Evolutionary conservation across 768 basidiomycete genomes (phyloP), one percentile per base, ranked within the genome.

Genomic region (Hydnomerulius pinastri): DNA sequence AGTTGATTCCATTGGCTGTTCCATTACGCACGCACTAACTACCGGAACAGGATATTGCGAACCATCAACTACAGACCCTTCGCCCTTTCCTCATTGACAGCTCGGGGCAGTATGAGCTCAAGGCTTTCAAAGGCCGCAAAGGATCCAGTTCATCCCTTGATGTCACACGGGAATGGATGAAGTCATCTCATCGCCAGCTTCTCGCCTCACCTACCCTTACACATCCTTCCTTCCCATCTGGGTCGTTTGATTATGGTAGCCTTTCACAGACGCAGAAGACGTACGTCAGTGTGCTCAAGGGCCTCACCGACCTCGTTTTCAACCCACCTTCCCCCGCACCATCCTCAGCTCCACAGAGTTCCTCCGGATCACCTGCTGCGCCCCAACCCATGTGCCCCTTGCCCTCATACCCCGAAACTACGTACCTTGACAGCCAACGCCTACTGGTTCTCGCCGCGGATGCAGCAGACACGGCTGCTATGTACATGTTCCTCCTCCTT

Each of bases 51-150:
- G 94, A 97, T 68, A 94, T 97, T 54, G 94, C 94, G 23, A 97
- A 97, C 66, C 94, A 96, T 71, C 94, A 96, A 71, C 80, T 97
- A 27, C 88, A 92, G 63, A 86, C 90, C 27, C 77, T 95, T n/a
- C 86, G 93, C 43, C 91, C 92, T n/a, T 92, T 86, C 73, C 81
- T 97, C 49, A 78, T 90, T 59, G 82, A 85, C 51, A 84, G 85
- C 32, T 85, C 93, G 1, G 83, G 86, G 18, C 81, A 84, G 33
- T 90, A 89, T 61, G 92, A 96, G 66, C 77, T 86, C 55, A 81
- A 82, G 62, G 83, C 84, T 23, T 90, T 95, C 73, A 82, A 83
- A 67, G 76, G 78, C 58, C 75, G 79, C 52, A 78, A 77, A 65
- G 75, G 72, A 51, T 51, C 57, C 29, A 66, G 71, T 50, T 67